Evolutionary conservation across 2,329 filamentous ascomycete genomes (phyloP), one percentile per base, ranked within the genome.

Genomic region (Penicillium frequentans): DNA sequence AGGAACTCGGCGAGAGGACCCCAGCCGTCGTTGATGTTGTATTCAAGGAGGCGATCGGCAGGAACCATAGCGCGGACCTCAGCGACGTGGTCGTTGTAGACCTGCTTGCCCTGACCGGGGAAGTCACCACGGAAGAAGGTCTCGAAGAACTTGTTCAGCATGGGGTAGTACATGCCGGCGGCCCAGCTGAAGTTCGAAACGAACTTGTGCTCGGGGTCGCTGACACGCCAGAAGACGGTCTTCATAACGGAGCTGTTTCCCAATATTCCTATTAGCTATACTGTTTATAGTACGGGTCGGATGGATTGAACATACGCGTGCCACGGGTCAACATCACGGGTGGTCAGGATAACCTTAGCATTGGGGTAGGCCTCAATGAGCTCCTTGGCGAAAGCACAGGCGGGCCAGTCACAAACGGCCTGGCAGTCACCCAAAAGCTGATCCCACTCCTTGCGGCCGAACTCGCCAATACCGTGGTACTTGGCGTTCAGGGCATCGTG

Each of bases 341-440:
- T 86, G 14, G 86, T 88, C 60, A 90, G 77, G 49, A 91, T 81
- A 53, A 90, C 84, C 73, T 90, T 90, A 56, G 88, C 88, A 54
- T 90, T 85, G 1, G 88, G 88, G 69, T 90, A 90, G 16, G 86
- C 85, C 67, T 87, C 84, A 60, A 90, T 87, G 59, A 90, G 79
- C 71, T 90, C 87, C 71, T 86, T 82, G 52, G 85, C 84, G 66
- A 90, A 90, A 44, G 84, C 84, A 45, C 86, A 83, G 24, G 85
- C 83, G 9, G 87, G 87, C 83, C 84, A 87, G 77, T 90, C 87
- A 72, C 85, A 88, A 19, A 90, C 85, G 44, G 86, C 86, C 74
- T 79, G 84, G 69, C 84, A 85, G 71, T 87, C 81, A 50, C 86
- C 85, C 57, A 90, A 77, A 11, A 90, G 80, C 72, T 86, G 82